Base-by-base conservation (phyloP, 2,329 filamentous ascomycete genomes). In the Ceratocystis ficicola region DNA sequence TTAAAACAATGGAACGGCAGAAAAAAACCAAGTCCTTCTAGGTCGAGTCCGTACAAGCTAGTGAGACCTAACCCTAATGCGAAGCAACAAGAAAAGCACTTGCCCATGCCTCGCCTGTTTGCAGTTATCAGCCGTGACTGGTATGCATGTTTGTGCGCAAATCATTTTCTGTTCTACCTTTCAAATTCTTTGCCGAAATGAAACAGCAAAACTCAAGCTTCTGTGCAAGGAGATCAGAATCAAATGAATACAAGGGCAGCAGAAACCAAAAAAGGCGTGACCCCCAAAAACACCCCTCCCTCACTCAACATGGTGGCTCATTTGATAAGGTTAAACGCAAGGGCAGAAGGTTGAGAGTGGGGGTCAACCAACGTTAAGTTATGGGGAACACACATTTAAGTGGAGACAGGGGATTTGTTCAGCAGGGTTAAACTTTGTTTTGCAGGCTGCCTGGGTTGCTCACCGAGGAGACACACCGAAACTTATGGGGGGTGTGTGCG, bases 281-380 rank as follows among this genome's bases (percentile, higher is more conserved):
- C 36, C 36, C 36, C 8, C 36, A 41, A 41, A 41, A 41, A 41
- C 36, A 41, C 36, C 8, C 36, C 36, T 41, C 36, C 36, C 28
- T 15, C n/a, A 25, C 48, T 15, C 7, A 32, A 36, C 25, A 59
- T 57, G 22, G 28, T 5, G 32, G 28, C 12, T 25, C 25, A 3
- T 25, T 59, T 30, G 28, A 59, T 32, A 59, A 59, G 52, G 52
- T 59, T 59, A 59, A 59, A 32, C 28, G 52, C 52, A 59, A 59
- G 52, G 52, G 52, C 28, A 59, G 10, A 12, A 8, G 17, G 50
- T 36, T 59, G 52, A 28, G 52, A 28, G 52, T 59, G 25, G 55
- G 28, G 25, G 55, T 7, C 12, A 52, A 7, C 17, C 15, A 32
- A 30, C 5, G 52, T 30, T 30, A 30, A 25, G 12, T 15, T 41